Evolutionary conservation across 1,284 basidiomycete species (phyloP).

Genomic region (Cutaneotrichosporon cutaneum): DNA sequence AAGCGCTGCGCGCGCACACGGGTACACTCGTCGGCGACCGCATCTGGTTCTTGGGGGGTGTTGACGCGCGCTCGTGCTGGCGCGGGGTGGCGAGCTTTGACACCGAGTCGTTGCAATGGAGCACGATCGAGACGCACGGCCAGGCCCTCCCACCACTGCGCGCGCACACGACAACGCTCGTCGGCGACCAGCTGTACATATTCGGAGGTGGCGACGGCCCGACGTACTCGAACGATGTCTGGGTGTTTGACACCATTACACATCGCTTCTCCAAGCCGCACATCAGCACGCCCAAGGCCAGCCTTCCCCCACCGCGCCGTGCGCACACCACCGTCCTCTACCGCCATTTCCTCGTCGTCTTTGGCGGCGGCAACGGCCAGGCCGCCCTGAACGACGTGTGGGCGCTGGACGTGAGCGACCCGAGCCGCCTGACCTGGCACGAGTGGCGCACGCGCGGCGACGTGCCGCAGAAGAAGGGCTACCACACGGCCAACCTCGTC

Average conservation of each 20-base stretch:
- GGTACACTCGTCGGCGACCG: slow-evolving; percentile 76
- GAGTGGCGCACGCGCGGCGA: slow-evolving; percentile 55
- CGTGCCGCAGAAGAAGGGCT: slow-evolving; percentile 66
- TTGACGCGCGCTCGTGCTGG: slow-evolving; percentile 70
- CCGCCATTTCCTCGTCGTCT: slow-evolving; percentile 73
- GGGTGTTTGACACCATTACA: slow-evolving; percentile 73
- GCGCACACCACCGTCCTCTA: slow-evolving; percentile 83
- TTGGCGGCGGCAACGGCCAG: slow-evolving; percentile 88
- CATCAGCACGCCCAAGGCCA: slow-evolving; percentile 38
- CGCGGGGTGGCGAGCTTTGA: slow-evolving; percentile 82
- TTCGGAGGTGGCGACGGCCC: slow-evolving; percentile 84
- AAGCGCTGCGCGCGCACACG: slow-evolving; percentile 77
- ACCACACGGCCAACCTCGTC: slow-evolving; percentile 85
- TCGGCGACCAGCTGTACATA: slow-evolving; percentile 72
- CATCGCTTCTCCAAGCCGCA: slow-evolving; percentile 63
- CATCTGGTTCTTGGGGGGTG: slow-evolving; percentile 86
- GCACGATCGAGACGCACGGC: slow-evolving; percentile 68
- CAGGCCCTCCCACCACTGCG: slow-evolving; percentile 76
- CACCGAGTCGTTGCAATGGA: slow-evolving; percentile 88
- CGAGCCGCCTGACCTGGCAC: slow-evolving; percentile 53
- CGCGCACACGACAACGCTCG: slow-evolving; percentile 82
- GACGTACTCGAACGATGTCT: slow-evolving; percentile 62
- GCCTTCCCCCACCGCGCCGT: slow-evolving; percentile 66
- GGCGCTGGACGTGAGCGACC: slow-evolving; percentile 65
- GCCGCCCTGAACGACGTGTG: slow-evolving; percentile 86